A percentile compares a stretch with the other conserved stretches of the same genome.
Conservation (phyloP, 768 basidiomycete genomes). For the Boletus sensibilis region DNA sequence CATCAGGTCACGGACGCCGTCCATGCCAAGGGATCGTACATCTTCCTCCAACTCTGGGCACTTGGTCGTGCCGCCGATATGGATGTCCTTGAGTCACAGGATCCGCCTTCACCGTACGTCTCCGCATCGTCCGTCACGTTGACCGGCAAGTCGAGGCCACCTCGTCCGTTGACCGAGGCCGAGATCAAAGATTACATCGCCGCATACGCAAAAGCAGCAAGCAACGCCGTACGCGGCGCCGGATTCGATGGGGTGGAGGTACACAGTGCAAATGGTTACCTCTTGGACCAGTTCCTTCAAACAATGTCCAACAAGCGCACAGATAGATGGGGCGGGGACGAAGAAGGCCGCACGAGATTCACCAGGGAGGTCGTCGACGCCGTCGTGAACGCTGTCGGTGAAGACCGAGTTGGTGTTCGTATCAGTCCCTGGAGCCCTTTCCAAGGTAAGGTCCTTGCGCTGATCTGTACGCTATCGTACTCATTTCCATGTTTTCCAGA, state of each 20-base stretch:
- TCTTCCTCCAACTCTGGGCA: constrained; percentile 54
- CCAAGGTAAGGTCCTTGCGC: constrained; percentile 32
- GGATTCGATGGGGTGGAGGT: constrained; percentile 51
- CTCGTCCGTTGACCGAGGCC: constrained; percentile 18
- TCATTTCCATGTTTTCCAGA: constrained; percentile 25
- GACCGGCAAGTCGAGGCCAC: constrained; percentile 12
- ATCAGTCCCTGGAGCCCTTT: constrained; percentile 54
- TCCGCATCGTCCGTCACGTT: constrained; percentile 34
- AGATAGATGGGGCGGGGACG: constrained; percentile 67
- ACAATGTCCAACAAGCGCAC: constrained; percentile 54
- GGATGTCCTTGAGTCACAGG: constrained; percentile 28
- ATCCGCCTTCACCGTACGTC: constrained; percentile 35
- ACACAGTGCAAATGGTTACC: constrained; percentile 43
- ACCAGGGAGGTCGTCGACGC: constrained; percentile 53
- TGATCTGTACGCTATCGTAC: too few relatives aligned
- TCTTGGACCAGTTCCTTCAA: constrained; percentile 64
- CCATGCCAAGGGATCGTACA: constrained; percentile 50
- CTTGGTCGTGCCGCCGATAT: constrained; percentile 49
- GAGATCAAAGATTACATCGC: constrained; percentile 37
- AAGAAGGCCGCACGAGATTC: constrained; percentile 61
- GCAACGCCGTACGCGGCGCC: constrained; percentile 35
- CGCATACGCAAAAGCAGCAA: constrained; percentile 33
- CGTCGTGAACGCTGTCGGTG: constrained; percentile 50
- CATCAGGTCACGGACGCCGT: constrained; percentile 54
- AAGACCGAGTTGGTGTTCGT: constrained; percentile 52